Evolutionary conservation across 2,329 filamentous ascomycete genomes (phyloP), one percentile per base, ranked within the genome.

Genomic region (Curvularia sp.): DNA sequence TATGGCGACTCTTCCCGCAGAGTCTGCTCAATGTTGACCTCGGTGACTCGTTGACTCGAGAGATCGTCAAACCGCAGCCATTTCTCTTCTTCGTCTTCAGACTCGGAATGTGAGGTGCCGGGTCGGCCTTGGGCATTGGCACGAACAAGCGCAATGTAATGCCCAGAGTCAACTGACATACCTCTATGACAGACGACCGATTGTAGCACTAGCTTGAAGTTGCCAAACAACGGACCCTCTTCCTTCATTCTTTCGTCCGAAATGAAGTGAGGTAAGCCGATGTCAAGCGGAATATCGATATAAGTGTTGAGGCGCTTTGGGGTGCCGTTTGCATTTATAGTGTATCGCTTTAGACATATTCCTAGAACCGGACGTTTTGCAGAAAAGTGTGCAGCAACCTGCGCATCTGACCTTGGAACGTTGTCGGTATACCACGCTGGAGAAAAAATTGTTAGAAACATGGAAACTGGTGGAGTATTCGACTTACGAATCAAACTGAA

Each of bases 41-140:
- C 84, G 0, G 83, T 84, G 3, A 98, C 89, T 25, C 94, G 86
- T 55, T 88, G 83, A 34, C 85, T 81, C 0, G 86, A 80, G n/a
- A 98, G 81, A 74, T 99, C 95, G 72, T 99, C 95, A 68, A 97
- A 97, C 36, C 89, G 89, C 74, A 97, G 87, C 95, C 95, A 99
- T 13, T 65, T 55, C 19, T 64, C 59, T 63, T 88, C 86, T 12
- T 66, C 65, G 13, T 73, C 66, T 34, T 74, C 74, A 25, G 67
- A 70, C 84, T 85, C 64, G 74, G 82, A 68, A 80, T 82, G 46
- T 1, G 68, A 62, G 19, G 62, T 69, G 83, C 84, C 8, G 80
- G 67, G 65, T 38, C 69, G 72, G 53, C 74, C 59, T 7, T 58
- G 41, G 3, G 49, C 30, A n/a, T 87, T 88, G 3, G 92, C 91